Evolutionary conservation across 805 yeast species (phyloP), one percentile per base, ranked within the genome.

Genomic region (Blastobotrys robertii): DNA sequence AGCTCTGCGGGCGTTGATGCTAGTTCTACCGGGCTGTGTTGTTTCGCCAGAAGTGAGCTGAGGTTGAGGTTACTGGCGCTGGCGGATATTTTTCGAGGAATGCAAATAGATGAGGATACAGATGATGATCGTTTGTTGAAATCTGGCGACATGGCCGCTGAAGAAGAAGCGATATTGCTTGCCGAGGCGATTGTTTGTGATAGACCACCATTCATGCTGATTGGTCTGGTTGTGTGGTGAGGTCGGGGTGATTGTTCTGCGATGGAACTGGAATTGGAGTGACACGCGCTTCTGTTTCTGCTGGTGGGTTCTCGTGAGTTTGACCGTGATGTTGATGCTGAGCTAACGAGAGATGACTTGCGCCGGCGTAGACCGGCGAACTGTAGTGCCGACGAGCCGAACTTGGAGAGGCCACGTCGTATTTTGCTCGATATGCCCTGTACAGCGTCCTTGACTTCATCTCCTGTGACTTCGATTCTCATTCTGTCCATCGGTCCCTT

Each of bases 361-460:
- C 55, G 37, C 3, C 54, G 43, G 13, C 58, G 44, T 9, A 58
- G 41, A 3, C 62, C 61, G 4, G 61, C 58, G 39, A 56, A 41
- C 30, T 53, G 58, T 30, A 58, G 42, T 1, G 62, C 60, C 3
- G 52, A 46, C 19, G 49, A 43, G 34, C 60, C 60, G 14, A 58
- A 40, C 38, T 67, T 68, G 4, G 71, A 62, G 3, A 79, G 54
- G 19, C 74, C 70, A 45, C 68, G 71, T 51, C 68, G 75, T 35
- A 85, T 68, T 43, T 79, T 69, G 40, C 76, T 72, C 6, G 87
- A 88, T 39, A 86, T 71, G n/a, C 95, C 95, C 30, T 79, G 72
- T 2, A 86, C 86, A 1, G 95, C 95, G 47, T 77, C 74, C 48
- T 78, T 74, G 6, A 84, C 72, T 46, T 86, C 95, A 44, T 79